Conservation (phyloP, 352 stramenopile genomes). For the Phytopythium litorale region DNA sequence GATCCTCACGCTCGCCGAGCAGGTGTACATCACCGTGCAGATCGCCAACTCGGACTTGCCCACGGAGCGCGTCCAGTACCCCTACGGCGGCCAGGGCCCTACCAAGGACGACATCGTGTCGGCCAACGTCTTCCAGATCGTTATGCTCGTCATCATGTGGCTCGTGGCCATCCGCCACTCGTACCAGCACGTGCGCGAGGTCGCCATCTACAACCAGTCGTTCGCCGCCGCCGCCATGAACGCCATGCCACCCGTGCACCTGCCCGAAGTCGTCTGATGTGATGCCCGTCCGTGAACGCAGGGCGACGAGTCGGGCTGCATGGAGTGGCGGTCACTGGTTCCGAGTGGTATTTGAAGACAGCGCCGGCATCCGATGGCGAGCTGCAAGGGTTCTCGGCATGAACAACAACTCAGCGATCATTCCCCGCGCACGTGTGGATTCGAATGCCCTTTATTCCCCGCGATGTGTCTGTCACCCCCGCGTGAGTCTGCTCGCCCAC, state of each 20-base stretch:
- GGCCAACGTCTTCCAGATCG: slow-evolving; percentile 79
- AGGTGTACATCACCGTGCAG: slow-evolving; percentile 82
- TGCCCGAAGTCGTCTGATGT: slow-evolving; percentile 58
- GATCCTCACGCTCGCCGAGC: slow-evolving; percentile 69
- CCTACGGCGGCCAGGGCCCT: slow-evolving; percentile 65
- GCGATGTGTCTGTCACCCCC: neutral
- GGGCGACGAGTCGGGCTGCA: neutral
- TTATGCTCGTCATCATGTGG: slow-evolving; percentile 86
- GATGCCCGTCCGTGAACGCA: neutral
- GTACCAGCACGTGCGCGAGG: slow-evolving; percentile 68
- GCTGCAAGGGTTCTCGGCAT: neutral
- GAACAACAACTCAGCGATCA: neutral
- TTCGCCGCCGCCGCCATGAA: slow-evolving; percentile 82
- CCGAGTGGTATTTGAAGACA: neutral
- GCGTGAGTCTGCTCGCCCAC: no score
- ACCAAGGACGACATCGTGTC: slow-evolving; percentile 85
- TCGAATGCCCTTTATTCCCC: neutral
- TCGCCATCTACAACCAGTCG: slow-evolving; percentile 79
- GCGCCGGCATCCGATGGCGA: neutral
- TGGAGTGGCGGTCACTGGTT: neutral
- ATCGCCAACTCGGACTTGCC: slow-evolving; percentile 75
- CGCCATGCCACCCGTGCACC: slow-evolving; percentile 59
- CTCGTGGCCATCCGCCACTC: slow-evolving; percentile 76
- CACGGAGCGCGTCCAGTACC: slow-evolving; percentile 63
- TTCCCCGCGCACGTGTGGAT: neutral